Evolutionary conservation across 768 basidiomycete genomes (phyloP), one percentile per base, ranked within the genome.

Genomic region (Amanita molliuscula): DNA sequence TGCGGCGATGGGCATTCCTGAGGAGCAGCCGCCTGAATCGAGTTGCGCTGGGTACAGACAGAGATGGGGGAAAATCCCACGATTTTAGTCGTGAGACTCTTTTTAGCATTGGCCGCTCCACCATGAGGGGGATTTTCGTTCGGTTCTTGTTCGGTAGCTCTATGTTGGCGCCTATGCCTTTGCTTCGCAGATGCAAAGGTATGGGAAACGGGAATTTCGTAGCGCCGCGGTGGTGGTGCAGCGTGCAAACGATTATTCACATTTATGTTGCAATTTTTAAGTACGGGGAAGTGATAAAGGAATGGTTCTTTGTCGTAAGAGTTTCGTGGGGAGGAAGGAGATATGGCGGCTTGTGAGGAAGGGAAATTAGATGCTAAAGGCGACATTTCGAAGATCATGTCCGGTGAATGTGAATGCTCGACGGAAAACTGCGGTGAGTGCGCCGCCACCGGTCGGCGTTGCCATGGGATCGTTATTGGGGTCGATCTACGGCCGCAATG

Each of bases 331-430:
- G 54, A 56, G 37, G 62, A 53, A 26, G 49, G 55, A 36, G 58
- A 51, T 33, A 56, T 48, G 31, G 58, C 55, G 51, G 53, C 55
- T 56, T 55, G 45, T 53, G 50, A 20, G 46, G 58, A 51, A 25
- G 62, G 53, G 45, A 60, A 59, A 23, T 60, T 57, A n/a, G 66
- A 58, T 13, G 65, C 63, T 18, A 65, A 54, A 25, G 75, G 74
- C 18, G 76, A 77, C 75, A 77, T 76, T 43, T 75, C 73, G 55
- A 76, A 76, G n/a, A 77, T 64, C 53, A 76, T 65, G 35, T 76
- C 76, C 47, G 74, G 71, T 23, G 71, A 74, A 18, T 58, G 59
- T 36, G 67, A 55, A 36, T 63, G 60, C 41, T 57, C 56, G 36
- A 54, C 48, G 38, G 69, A 61, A 26, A 65, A 65, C 43, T 60